Evolutionary conservation across 352 stramenopile species (phyloP).

Genomic region (Phytophthora megakarya): DNA sequence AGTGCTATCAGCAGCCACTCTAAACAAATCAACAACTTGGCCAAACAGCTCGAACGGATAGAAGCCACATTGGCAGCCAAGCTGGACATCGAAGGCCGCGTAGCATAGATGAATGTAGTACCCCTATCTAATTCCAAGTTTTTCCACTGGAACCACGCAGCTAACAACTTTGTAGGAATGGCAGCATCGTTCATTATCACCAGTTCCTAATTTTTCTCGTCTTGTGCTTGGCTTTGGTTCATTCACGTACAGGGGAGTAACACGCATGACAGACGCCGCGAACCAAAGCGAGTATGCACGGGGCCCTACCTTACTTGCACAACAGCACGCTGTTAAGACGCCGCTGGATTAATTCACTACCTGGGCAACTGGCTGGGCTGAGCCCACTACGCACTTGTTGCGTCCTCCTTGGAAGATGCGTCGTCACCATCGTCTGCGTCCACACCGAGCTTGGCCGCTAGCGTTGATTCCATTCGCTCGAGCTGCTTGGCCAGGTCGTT

Average conservation of each 20-base stretch:
- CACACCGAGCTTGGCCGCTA: conserved; percentile 63
- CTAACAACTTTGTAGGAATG: not conserved
- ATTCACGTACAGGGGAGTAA: conserved; percentile 25
- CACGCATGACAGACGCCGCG: conserved; percentile 29
- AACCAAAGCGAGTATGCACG: conserved; percentile 23
- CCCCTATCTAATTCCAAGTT: conserved; percentile 31
- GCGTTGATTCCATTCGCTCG: conserved; percentile 80
- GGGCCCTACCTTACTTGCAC: conserved; percentile 35
- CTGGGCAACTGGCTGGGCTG: conserved; percentile 27
- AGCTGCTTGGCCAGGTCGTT: conserved; percentile 82
- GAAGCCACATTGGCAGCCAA: conserved; percentile 70
- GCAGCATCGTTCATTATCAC: conserved; percentile 34
- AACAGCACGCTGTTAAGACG: conserved; percentile 24
- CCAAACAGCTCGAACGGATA: conserved; percentile 83
- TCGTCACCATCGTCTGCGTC: conserved; percentile 29
- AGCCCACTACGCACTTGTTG: conserved; percentile 38
- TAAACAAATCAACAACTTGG: conserved; percentile 79
- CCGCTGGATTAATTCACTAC: conserved; percentile 37
- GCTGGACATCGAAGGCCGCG: conserved; percentile 33
- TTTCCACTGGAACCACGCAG: no score
- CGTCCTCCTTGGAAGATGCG: conserved; percentile 29
- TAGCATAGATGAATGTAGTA: no score
- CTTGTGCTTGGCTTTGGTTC: conserved; percentile 22
- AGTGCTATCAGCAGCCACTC: conserved; percentile 74
- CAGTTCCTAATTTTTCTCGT: conserved; percentile 12